Percentiles rank a stretch among this genome's conserved stretches.
phyloP scores from a whole-genome alignment of 345 rosid genomes.

The Populus pruinosa region DNA sequence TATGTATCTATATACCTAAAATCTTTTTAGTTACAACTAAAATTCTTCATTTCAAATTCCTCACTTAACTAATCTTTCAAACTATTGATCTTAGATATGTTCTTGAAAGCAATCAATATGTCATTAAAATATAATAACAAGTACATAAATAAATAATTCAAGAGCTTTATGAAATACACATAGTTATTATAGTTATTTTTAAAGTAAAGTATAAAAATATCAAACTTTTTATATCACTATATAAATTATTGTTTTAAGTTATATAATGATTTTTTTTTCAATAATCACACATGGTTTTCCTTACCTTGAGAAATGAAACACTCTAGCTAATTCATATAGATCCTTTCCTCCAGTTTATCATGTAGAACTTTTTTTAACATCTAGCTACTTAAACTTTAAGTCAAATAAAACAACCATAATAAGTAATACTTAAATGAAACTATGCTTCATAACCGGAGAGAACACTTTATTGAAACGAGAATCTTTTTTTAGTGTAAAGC shows the following conservation, averaged over 20 bases:
- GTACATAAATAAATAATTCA: background rate
- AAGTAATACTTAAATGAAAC: background rate
- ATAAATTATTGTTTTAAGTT: background rate
- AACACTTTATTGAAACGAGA: background rate
- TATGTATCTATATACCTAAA: too few relatives aligned
- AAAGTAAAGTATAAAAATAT: background rate
- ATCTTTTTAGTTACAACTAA: background rate
- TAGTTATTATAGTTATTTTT: too few relatives aligned
- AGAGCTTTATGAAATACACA: too few relatives aligned
- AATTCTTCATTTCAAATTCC: background rate
- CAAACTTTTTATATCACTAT: constrained; percentile 1
- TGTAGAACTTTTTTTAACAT: too few relatives aligned
- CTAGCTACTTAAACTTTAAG: too few relatives aligned
- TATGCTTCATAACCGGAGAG: constrained; percentile 3
- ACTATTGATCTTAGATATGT: background rate
- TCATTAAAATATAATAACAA: background rate
- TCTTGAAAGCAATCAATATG: background rate
- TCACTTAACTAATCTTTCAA: background rate
- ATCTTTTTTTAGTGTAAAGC: background rate
- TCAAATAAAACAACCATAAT: background rate
- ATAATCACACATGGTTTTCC: background rate
- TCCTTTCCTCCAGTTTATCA: too few relatives aligned
- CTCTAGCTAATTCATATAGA: too few relatives aligned
- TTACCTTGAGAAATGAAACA: too few relatives aligned
- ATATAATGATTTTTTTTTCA: background rate